Conservation (phyloP, 192 early-diverging fungal genomes). For the Tieghemiomyces parasiticus region DNA sequence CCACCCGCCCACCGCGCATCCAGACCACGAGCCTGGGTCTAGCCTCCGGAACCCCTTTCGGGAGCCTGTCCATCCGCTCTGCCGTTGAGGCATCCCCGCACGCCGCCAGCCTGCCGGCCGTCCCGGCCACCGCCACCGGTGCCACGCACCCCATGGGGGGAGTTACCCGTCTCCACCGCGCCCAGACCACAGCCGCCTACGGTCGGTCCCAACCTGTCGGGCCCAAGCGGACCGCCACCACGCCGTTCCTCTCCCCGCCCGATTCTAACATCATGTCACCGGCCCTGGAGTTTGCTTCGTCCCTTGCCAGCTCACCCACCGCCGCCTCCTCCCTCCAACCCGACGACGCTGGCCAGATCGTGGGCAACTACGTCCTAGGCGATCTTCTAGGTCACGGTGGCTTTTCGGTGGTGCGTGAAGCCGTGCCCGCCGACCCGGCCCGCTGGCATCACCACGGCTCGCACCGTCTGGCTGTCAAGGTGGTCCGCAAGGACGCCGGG, state of each 20-base stretch:
- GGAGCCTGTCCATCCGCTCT: neutral
- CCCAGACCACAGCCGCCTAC: neutral
- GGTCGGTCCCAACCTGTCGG: neutral
- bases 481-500: conserved; percentile 34
- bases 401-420: conserved; percentile 62
- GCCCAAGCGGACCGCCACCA: neutral
- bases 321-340: neutral
- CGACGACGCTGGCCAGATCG: conserved; percentile 53
- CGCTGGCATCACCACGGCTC: conserved; percentile 14
- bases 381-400: conserved; percentile 56
- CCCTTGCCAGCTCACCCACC: neutral
- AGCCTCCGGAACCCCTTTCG: neutral
- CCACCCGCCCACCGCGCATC: conserved; percentile 3
- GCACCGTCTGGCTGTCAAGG: conserved; percentile 52
- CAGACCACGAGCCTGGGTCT: neutral
- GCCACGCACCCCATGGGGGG: neutral
- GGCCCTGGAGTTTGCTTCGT: neutral
- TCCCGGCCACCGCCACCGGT: neutral
- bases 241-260: neutral
- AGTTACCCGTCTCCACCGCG: neutral
- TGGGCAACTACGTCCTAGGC: conserved; percentile 55
- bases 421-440: conserved; percentile 26
- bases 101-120: neutral
- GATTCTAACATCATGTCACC: conserved; percentile 5
- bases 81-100: neutral